Percentiles rank a stretch among this genome's conserved stretches.
Evolutionary conservation across 768 basidiomycete species (phyloP).

Genomic region (Lactifluus piperatus): DNA sequence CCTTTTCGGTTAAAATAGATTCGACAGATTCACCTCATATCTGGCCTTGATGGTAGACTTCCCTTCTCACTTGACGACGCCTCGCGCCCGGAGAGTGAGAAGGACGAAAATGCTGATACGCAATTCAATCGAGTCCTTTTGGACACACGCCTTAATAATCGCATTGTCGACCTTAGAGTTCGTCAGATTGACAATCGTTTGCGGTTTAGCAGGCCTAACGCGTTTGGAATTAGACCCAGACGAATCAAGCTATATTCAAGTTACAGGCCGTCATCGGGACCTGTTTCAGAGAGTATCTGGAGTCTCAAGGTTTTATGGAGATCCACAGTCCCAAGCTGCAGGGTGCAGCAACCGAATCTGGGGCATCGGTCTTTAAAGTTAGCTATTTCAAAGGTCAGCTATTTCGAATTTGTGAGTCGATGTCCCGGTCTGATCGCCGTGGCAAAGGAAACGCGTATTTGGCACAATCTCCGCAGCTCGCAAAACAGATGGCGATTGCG

Average conservation of each 20-base stretch:
- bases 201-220: not conserved
- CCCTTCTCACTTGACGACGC: constrained; percentile 95
- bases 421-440: not conserved
- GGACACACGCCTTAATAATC: constrained; percentile 90
- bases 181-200: constrained; percentile 24
- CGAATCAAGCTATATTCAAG: constrained; percentile 93
- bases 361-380: constrained; percentile 96
- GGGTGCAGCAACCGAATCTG: constrained; percentile 93
- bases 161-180: constrained; percentile 88
- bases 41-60: constrained; percentile 68
- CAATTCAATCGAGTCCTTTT: constrained; percentile 78
- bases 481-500: constrained; percentile 99
- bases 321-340: constrained; percentile 98
- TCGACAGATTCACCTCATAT: constrained; percentile 66
- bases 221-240: constrained; percentile 54
- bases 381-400: constrained; percentile 87
- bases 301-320: constrained; percentile 71
- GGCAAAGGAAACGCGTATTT: constrained; percentile 74
- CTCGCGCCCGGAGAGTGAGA: constrained; percentile 68
- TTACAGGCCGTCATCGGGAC: constrained; percentile 84
- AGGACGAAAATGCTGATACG: constrained; percentile 40
- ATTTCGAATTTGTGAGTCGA: not conserved
- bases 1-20: not conserved
- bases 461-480: constrained; percentile 94
- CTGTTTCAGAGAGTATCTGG: constrained; percentile 79